Evolutionary conservation across 768 basidiomycete species (phyloP), one percentile per base, ranked within the genome.

Genomic region (Lentinula sp.): DNA sequence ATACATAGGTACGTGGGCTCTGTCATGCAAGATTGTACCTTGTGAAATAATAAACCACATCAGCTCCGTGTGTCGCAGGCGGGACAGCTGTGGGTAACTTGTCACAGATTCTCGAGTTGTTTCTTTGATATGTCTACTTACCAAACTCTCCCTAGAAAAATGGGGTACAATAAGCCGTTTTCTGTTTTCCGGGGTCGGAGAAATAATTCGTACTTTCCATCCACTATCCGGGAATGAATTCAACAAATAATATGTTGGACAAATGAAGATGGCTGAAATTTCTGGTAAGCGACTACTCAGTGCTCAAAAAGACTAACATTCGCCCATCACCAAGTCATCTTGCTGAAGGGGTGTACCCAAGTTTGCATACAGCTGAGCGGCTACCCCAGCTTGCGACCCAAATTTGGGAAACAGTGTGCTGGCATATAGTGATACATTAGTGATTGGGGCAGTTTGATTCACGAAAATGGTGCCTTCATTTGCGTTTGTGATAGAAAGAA

Each of bases 221-320:
- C 72, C 66, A 18, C 59, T 64, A n/a, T 68, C 67, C 2, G 35
- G n/a, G 59, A 75, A 77, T 4, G 75, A 60, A 5, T 61, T 33
- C 13, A 75, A 66, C 41, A 76, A 13, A 46, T 62, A 69, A 48
- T 75, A 73, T 0, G 73, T 69, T 2, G 74, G 76, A 51, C 76
- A 77, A 13, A 71, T 63, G 59, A 77, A 68, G 18, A 74, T 73
- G 0, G 74, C 76, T 77, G 52, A 10, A 57, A 33, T 33, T 43
- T 23, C 16, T 49, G 28, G 28, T 28, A 28, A 28, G 28, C 28
- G 28, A 28, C 28, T 28, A 28, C 28, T 28, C 28, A 20, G 10
- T 4, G 2, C 4, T 13, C 23, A 63, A 51, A 39, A 33, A 37
- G 5, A 39, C 67, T 33, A 12, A 73, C 72, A 64, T 64, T 73